These are phyloP conservation scores for Chenopodium berlandieri DNA, from an alignment of 148 eudicot species.

Conservation along the genomic window DNA sequence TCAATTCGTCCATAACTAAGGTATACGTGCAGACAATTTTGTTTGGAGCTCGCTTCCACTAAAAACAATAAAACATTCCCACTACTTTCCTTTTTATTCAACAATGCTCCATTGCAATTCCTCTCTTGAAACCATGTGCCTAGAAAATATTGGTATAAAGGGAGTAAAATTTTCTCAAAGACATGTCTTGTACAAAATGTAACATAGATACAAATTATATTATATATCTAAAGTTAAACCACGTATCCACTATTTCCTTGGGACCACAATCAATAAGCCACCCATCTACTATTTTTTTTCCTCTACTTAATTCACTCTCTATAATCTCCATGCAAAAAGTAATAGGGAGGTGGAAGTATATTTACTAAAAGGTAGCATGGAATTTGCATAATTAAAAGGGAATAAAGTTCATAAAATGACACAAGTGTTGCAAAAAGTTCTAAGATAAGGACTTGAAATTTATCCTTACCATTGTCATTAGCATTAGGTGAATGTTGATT, in stretches of 20 bases:
- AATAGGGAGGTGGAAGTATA: neutral
- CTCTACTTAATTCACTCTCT: no score
- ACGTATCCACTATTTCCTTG: neutral
- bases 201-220: no score
- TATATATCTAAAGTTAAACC: neutral
- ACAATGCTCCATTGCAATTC: no score
- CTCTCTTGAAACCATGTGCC: no score
- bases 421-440: neutral
- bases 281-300: neutral
- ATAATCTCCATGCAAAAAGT: neutral
- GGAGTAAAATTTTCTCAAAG: no score
- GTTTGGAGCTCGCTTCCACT: no score
- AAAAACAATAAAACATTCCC: no score
- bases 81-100: no score
- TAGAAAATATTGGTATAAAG: no score
- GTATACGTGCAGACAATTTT: no score
- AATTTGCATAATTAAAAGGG: neutral
- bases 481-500: neutral
- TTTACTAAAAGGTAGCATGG: neutral
- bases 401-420: neutral
- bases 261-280: neutral
- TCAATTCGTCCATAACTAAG: no score
- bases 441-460: neutral
- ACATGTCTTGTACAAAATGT: no score
- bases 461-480: neutral